These are phyloP conservation scores for Euphrasia confusa DNA, from an alignment of 257 asterid genomes.

Conservation along the genomic window DNA sequence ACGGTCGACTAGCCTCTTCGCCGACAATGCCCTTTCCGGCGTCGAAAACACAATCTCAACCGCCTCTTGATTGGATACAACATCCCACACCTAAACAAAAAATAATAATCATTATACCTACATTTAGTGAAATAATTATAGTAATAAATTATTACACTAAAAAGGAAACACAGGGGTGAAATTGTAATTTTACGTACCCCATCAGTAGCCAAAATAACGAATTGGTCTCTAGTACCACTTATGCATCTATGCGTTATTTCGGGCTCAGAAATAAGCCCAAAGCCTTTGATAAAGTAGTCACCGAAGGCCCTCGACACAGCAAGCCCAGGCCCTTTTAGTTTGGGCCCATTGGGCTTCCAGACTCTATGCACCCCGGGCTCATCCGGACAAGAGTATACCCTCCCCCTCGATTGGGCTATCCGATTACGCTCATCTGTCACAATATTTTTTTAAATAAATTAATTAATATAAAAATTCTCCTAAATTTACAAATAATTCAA, in stretches of 20 bases:
- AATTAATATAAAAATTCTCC: too few relatives aligned
- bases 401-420: constrained; percentile 55
- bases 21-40: constrained; percentile 42
- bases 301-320: constrained; percentile 83
- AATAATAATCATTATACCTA: background rate
- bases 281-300: constrained; percentile 63
- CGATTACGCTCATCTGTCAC: constrained; percentile 59
- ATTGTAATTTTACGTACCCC: constrained; percentile 37
- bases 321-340: constrained; percentile 65
- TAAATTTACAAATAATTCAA: too few relatives aligned
- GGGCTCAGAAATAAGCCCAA: constrained; percentile 79
- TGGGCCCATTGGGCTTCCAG: constrained; percentile 60
- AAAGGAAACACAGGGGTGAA: background rate
- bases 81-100: constrained; percentile 69
- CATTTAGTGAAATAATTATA: background rate
- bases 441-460: background rate
- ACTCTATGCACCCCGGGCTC: constrained; percentile 71
- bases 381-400: constrained; percentile 43
- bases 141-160: too few relatives aligned
- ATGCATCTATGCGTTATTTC: constrained; percentile 55
- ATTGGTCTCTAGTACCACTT: constrained; percentile 46
- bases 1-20: constrained; percentile 56
- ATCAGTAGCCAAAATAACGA: constrained; percentile 70
- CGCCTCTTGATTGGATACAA: constrained; percentile 68
- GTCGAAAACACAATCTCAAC: constrained; percentile 51